A percentile compares a stretch with the other conserved stretches of the same genome.
Conservation (phyloP, 2,329 filamentous ascomycete species). For the Coleophoma eucalyptorum region DNA sequence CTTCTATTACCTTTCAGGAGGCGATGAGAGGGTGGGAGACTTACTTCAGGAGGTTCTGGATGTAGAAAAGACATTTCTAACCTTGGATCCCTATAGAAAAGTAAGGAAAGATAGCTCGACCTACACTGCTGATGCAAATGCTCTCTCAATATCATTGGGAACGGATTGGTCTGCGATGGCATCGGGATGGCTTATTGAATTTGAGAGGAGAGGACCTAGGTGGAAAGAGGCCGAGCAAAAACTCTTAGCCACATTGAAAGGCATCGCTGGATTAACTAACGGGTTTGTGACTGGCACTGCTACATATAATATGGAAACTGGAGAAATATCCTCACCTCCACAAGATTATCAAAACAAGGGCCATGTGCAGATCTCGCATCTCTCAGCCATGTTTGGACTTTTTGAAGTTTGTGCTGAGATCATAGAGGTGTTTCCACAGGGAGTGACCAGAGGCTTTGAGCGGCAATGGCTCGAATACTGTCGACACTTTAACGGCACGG, state of each 20-base stretch:
- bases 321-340: constrained; percentile 47
- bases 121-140: constrained; percentile 34
- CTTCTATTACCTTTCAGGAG: constrained; percentile 37
- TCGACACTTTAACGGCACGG: constrained; percentile 48
- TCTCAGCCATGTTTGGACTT: constrained; percentile 55
- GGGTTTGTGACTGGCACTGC: constrained; percentile 56
- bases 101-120: constrained; percentile 49
- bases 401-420: constrained; percentile 54
- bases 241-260: constrained; percentile 42
- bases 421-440: constrained; percentile 42
- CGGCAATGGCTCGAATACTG: constrained; percentile 57
- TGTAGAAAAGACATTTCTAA: constrained; percentile 46
- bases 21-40: constrained; percentile 19
- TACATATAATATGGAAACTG: constrained; percentile 45
- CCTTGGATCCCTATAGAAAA: constrained; percentile 54
- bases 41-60: constrained; percentile 35
- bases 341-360: constrained; percentile 48
- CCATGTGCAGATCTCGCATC: constrained; percentile 47
- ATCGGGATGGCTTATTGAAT: constrained; percentile 54
- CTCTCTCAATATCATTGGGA: constrained; percentile 46
- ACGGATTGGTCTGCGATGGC: constrained; percentile 58
- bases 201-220: constrained; percentile 50
- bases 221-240: constrained; percentile 49
- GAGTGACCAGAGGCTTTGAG: constrained; percentile 44
- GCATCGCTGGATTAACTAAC: constrained; percentile 51